phyloP scores from a whole-genome alignment of 2,329 filamentous ascomycete genomes.

The Colletotrichum cuscutae region DNA sequence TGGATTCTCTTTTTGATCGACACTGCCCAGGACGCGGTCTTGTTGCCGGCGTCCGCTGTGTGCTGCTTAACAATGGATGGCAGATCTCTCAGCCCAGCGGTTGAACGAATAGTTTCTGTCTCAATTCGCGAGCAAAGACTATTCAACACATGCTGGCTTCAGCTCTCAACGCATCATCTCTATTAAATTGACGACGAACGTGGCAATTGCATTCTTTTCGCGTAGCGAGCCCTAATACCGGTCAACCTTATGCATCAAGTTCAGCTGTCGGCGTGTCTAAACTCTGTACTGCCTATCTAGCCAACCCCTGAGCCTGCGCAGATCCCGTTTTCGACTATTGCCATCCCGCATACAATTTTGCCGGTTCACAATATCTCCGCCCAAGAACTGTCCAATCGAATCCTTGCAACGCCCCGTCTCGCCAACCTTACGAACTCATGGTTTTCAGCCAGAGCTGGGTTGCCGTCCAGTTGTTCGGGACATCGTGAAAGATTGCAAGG shows the following conservation, averaged over 20 bases:
- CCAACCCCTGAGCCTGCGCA: not conserved
- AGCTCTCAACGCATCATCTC: slow-evolving; percentile 1
- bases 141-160: not conserved
- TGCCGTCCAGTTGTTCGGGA: not conserved
- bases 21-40: not conserved
- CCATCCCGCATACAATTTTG: slow-evolving; percentile 5
- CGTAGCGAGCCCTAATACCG: not conserved
- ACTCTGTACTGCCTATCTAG: not conserved
- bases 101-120: not conserved
- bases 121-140: not conserved
- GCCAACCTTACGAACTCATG: not conserved
- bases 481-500: not conserved
- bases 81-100: not conserved
- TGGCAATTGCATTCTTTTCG: not conserved
- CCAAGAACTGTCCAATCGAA: not conserved
- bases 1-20: not conserved
- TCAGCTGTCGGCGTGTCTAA: not conserved
- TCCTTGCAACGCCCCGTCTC: not conserved
- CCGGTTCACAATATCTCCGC: not conserved
- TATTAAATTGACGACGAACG: not conserved
- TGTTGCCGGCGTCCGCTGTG: not conserved
- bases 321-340: slow-evolving; percentile 25
- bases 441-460: not conserved
- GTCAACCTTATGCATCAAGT: not conserved
- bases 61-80: not conserved